Conservation (phyloP, 2,329 filamentous ascomycete species). For the Periglandula ipomoeae region DNA sequence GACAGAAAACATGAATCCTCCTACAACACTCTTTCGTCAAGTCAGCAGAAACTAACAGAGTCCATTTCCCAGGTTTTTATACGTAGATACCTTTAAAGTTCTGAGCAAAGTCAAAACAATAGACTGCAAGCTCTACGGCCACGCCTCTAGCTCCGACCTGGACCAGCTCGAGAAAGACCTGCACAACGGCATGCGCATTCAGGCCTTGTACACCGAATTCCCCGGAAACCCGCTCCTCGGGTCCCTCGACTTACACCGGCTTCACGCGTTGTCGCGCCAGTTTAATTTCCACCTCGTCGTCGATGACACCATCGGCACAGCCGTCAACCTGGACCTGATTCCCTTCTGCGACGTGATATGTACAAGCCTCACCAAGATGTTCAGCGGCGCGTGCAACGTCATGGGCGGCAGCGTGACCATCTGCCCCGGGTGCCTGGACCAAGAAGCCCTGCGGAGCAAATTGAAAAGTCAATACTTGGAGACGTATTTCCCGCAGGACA, state of each 20-base stretch:
- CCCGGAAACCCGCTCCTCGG: conserved; percentile 23
- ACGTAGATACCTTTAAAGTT: conserved; percentile 22
- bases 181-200: conserved; percentile 26
- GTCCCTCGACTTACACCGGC: conserved; percentile 18
- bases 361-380: conserved; percentile 40
- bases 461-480: conserved; percentile 13
- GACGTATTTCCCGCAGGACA: conserved; percentile 18
- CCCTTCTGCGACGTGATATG: conserved; percentile 36
- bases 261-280: conserved; percentile 21
- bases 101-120: conserved; percentile 18
- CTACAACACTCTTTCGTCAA: not conserved
- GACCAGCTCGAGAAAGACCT: conserved; percentile 29
- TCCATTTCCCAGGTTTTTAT: conserved; percentile 15
- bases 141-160: conserved; percentile 29
- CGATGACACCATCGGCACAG: conserved; percentile 37
- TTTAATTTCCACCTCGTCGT: conserved; percentile 31
- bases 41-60: not conserved
- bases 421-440: conserved; percentile 30
- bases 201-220: conserved; percentile 38
- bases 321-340: conserved; percentile 37
- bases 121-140: conserved; percentile 33
- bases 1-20: not conserved
- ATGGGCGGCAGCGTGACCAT: conserved; percentile 38
- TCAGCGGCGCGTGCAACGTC: conserved; percentile 41
- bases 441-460: conserved; percentile 19